Conservation (phyloP, 2,329 filamentous ascomycete genomes). For the Aspergillus ustus region DNA sequence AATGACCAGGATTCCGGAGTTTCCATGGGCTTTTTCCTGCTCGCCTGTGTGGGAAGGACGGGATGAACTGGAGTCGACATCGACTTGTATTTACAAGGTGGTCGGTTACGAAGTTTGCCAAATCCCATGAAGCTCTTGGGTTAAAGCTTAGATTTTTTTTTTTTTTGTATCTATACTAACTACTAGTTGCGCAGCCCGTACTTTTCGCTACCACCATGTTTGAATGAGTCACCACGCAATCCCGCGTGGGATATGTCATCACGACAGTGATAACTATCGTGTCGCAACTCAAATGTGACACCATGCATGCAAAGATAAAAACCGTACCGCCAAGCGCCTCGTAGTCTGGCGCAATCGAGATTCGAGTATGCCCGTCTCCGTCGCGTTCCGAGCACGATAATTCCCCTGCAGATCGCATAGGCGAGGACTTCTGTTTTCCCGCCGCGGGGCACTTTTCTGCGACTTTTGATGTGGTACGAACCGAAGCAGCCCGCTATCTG, state of each 20-base stretch:
- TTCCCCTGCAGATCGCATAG: background rate
- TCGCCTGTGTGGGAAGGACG: too few relatives aligned
- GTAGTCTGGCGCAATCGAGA: background rate
- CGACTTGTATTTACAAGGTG: too few relatives aligned
- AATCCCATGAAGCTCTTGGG: too few relatives aligned
- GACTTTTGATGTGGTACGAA: background rate
- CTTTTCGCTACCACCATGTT: too few relatives aligned
- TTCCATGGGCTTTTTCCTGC: too few relatives aligned
- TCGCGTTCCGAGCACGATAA: slow-evolving; percentile 5
- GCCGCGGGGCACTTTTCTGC: background rate
- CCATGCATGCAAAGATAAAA: background rate
- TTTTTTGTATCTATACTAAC: too few relatives aligned
- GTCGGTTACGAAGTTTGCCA: too few relatives aligned
- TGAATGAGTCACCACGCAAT: background rate
- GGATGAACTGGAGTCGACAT: too few relatives aligned
- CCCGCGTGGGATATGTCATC: background rate
- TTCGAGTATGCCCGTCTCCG: background rate
- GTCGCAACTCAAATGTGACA: background rate
- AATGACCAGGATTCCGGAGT: too few relatives aligned
- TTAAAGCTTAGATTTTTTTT: too few relatives aligned
- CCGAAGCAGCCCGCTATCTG: background rate
- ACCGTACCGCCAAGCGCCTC: background rate
- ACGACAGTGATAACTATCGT: too few relatives aligned
- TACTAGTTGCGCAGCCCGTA: too few relatives aligned
- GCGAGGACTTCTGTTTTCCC: background rate